Conservation (phyloP, 495 filamentous ascomycete species). For the Penicillium nucicola region DNA sequence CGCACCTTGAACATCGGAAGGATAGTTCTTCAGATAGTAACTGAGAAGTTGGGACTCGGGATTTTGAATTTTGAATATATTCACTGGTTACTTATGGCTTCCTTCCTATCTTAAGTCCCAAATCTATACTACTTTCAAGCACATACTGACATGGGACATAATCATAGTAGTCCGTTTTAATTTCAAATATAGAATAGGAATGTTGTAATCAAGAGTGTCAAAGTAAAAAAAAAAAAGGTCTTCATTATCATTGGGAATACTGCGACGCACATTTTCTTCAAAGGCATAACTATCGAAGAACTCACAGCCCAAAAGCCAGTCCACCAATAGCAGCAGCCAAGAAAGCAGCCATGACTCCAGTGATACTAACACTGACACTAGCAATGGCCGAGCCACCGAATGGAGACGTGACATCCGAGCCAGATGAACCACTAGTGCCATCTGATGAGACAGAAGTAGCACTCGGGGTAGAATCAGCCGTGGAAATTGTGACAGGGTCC, state of each 20-base stretch:
- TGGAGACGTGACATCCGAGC: neutral
- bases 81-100: too few relatives aligned
- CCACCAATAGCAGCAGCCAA: slow-evolving; percentile 12
- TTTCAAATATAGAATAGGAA: too few relatives aligned
- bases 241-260: too few relatives aligned
- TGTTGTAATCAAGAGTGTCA: neutral
- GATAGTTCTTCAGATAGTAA: slow-evolving; percentile 12
- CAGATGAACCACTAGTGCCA: neutral
- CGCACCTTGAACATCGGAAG: slow-evolving; percentile 16
- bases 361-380: neutral
- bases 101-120: too few relatives aligned
- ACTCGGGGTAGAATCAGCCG: neutral
- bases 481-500: slow-evolving; percentile 4
- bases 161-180: too few relatives aligned
- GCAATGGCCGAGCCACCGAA: neutral
- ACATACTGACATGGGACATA: too few relatives aligned
- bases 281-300: neutral
- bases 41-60: neutral
- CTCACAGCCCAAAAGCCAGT: slow-evolving; percentile 20
- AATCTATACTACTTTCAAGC: too few relatives aligned
- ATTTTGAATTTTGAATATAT: too few relatives aligned
- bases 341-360: neutral
- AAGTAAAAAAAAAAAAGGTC: too few relatives aligned
- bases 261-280: neutral
- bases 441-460: neutral